Evolutionary conservation across 1,284 basidiomycete genomes (phyloP).

Genomic region (Rhodotorula mucilaginosa): DNA sequence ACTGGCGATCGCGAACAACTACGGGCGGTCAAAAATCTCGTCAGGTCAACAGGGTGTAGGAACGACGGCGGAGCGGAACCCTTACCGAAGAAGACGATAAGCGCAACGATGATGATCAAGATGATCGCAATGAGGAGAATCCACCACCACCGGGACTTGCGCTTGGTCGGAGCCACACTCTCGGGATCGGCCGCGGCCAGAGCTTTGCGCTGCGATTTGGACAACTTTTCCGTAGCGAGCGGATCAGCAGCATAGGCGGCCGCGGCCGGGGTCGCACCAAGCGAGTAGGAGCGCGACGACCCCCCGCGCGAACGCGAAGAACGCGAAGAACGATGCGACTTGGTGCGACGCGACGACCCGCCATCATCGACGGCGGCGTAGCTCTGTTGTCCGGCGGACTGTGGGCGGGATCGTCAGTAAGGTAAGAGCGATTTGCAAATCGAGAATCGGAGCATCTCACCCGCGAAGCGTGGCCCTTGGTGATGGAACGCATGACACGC

Average conservation of each 20-base stretch:
- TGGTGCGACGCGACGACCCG: not conserved
- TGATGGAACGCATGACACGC: slow-evolving; percentile 16
- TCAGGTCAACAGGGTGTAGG: no score
- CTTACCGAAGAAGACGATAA: not conserved
- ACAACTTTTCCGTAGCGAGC: not conserved
- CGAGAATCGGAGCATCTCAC: not conserved
- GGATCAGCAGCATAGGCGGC: not conserved
- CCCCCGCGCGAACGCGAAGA: not conserved
- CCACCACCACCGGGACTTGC: not conserved
- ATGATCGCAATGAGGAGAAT: not conserved
- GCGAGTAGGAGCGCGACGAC: not conserved
- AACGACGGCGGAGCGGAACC: no score
- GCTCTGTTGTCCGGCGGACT: not conserved
- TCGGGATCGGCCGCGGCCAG: not conserved
- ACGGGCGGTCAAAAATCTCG: no score
- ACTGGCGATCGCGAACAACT: no score
- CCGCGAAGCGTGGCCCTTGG: not conserved
- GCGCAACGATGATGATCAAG: not conserved
- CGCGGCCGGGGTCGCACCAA: not conserved
- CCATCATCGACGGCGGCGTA: slow-evolving; percentile 5
- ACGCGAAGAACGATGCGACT: not conserved
- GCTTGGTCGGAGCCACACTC: not conserved
- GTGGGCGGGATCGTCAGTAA: no score
- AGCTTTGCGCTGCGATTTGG: not conserved
- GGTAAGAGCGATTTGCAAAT: not conserved